Base-by-base conservation (phyloP, 1,284 basidiomycete species). In the Ganoderma boninense region DNA sequence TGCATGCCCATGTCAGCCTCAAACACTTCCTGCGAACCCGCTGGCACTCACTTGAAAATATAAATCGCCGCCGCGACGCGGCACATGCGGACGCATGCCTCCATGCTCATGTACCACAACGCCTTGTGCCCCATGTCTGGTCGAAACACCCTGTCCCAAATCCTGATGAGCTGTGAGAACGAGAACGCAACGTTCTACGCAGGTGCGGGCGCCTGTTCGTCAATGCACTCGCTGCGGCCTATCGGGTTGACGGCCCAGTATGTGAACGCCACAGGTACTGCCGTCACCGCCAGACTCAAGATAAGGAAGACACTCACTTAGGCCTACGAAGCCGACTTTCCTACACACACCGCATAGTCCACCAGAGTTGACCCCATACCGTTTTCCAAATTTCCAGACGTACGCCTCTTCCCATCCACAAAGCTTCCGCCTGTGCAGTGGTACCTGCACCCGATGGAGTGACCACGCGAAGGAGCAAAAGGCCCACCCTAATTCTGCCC, bases 41-140 rank as follows among this genome's bases (percentile, higher is more conserved):
- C 29, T 14, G 0, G 7, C 38, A 35, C 54, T 35, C 70, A 87
- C 87, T 82, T 83, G 32, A 79, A 76, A 20, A 87, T 71, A 63
- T 77, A 78, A 73, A 73, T 73, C 29, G 71, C 76, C 5, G 69
- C 69, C 56, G 74, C 73, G 38, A 73, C 68, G 64, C 72, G 72
- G 46, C 65, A 71, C 29, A 46, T 60, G 14, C 65, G 61, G n/a
- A 77, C 71, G 67, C 79, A 80, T 43, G 76, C 74, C 26, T 72
- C 75, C 11, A 73, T 74, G 71, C 77, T 80, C 64, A 73, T 76
- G 66, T 80, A 80, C 20, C 80, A 79, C 54, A 80, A 81, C 49
- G 79, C 80, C 65, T 64, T 65, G 54, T 74, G 80, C 29, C 80
- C 79, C 7, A 79, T 79, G 18, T 69, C 60, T 4, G 32, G 32